Evolutionary conservation across 768 basidiomycete genomes (phyloP).

Genomic region (Sporobolomyces pararoseus): DNA sequence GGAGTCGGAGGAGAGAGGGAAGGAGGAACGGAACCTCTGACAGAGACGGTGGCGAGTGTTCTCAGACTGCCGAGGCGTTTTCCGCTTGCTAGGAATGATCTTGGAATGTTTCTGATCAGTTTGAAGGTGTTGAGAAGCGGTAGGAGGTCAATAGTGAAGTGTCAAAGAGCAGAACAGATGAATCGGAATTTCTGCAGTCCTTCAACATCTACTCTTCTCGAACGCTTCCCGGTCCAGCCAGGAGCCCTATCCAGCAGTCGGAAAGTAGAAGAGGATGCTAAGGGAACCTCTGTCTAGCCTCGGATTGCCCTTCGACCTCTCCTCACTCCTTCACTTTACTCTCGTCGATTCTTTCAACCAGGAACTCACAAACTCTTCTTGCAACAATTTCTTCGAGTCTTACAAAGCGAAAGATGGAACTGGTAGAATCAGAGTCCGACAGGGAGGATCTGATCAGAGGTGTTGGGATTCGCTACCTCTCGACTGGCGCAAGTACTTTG

Average conservation of each 20-base stretch:
- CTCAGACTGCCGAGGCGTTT: not conserved
- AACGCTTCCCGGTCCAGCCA: not conserved
- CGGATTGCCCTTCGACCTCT: slow-evolving; percentile 5
- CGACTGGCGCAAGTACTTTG: slow-evolving; percentile 26
- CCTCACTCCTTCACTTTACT: not conserved
- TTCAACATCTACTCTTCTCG: not conserved
- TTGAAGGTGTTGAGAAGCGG: not conserved
- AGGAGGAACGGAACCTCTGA: not conserved
- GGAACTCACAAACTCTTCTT: not conserved
- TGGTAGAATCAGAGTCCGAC: not conserved
- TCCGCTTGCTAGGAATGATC: too few species aligned
- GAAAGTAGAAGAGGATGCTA: not conserved
- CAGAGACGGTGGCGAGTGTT: not conserved
- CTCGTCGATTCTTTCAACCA: slow-evolving; percentile 2
- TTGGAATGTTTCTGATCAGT: not conserved
- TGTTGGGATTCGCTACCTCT: slow-evolving; percentile 15
- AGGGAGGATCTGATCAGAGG: not conserved
- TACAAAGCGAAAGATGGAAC: not conserved
- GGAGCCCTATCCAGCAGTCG: too few species aligned
- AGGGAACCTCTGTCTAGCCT: not conserved
- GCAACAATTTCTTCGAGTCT: slow-evolving; percentile 24
- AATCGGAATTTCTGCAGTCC: not conserved
- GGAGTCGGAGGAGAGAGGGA: not conserved
- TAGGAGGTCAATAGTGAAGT: not conserved
- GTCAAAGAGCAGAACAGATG: not conserved